phyloP scores from a whole-genome alignment of 768 basidiomycete species.

The Hydnum rufescens region DNA sequence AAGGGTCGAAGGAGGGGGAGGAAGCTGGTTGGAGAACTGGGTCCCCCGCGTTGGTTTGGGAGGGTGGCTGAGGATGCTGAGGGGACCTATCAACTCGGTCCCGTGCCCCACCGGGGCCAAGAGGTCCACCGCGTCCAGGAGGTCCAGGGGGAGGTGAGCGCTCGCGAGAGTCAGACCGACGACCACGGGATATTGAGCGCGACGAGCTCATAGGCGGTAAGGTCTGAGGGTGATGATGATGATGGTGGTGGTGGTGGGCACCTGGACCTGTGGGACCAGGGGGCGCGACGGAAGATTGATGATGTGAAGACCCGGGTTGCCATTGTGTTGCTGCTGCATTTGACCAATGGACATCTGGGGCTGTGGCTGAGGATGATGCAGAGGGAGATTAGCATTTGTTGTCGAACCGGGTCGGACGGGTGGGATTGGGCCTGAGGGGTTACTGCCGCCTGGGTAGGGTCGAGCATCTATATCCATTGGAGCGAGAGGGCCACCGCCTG shows the following conservation, averaged over 20 bases:
- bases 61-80: too few species aligned
- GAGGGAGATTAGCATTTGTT: conserved; percentile 30
- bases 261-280: conserved; percentile 3
- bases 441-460: conserved; percentile 22
- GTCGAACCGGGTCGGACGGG: conserved; percentile 1
- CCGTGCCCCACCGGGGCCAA: conserved; percentile 1
- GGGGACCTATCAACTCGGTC: conserved; percentile 2
- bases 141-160: conserved; percentile 2
- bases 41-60: neutral
- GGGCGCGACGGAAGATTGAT: neutral
- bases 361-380: conserved; percentile 52
- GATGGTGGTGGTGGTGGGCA: conserved; percentile 2
- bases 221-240: too few species aligned
- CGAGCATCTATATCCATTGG: conserved; percentile 65
- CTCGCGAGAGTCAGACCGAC: conserved; percentile 4
- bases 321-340: conserved; percentile 19
- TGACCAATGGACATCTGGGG: conserved; percentile 16
- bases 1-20: neutral
- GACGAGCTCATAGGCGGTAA: too few species aligned
- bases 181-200: too few species aligned
- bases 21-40: neutral
- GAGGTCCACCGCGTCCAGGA: neutral
- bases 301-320: conserved; percentile 4
- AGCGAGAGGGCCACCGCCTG: conserved; percentile 28
- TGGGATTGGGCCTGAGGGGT: conserved; percentile 28